Base-by-base conservation (phyloP, 2,329 filamentous ascomycete genomes). In the Aspergillus sp. region DNA sequence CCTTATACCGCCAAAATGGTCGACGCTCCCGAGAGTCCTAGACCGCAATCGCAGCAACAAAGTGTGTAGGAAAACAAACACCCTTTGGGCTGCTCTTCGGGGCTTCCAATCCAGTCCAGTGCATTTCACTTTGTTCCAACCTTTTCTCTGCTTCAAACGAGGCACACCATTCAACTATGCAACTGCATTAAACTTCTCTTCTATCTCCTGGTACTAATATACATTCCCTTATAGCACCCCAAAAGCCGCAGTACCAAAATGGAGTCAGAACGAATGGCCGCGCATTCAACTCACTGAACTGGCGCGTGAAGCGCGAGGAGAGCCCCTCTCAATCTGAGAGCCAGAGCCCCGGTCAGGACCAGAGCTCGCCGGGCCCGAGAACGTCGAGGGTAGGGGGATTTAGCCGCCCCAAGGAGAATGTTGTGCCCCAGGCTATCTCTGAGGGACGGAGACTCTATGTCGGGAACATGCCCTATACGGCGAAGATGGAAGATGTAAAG, bases 391-490 rank as follows among this genome's bases (percentile, higher is more conserved):
- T 15, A 63, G n/a, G 27, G 8, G 71, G 43, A 72, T 73, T 60
- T 68, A 66, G 64, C 67, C 62, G 56, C 66, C 64, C 12, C 67
- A 66, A 51, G 56, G 65, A 27, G 69, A 73, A 58, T 37, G 35
- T 37, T 37, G 70, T 70, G 1, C 71, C 72, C 9, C 71, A 72
- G 54, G 72, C 74, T 12, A 75, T 77, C 41, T 69, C 66, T 5
- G 74, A 75, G 57, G 76, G 77, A 17, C 75, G 76, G 46, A 73
- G 80, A 37, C 69, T 85, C 5, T 84, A 84, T 61, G 77, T 85
- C 12, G 82, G 82, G 56, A 84, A 83, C 61, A 74, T 84, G 67
- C 78, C 80, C 1, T 84, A 84, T 64, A 77, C 77, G 51, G 82
- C 81, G n/a, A 80, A 81, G 64, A 68, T 73, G 47, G 71, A 78